Evolutionary conservation across 208 protist genomes (phyloP), one percentile per base, ranked within the genome.

Genomic region (Leishmania turanica): DNA sequence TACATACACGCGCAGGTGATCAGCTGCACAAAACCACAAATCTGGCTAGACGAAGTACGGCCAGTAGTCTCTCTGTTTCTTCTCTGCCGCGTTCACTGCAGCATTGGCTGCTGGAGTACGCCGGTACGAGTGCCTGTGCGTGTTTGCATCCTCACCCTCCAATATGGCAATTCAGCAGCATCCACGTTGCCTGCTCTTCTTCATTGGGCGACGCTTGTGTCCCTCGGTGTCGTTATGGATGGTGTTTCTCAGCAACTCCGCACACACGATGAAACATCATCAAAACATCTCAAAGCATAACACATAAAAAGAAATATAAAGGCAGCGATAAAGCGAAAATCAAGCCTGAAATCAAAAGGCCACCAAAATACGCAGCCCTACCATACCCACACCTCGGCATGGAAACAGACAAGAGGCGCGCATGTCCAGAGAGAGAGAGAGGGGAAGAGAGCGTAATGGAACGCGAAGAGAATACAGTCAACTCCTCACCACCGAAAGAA

Each of bases 271-370:
- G 5, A 31, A 64, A 9, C 21, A 56, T 24, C 56, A 78, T 42
- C 37, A 68, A 74, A 31, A 27, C 19, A 40, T 31, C 40, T 34
- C 31, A 27, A 70, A 56, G 17, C 27, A 42, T 54, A 68, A 27
- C 2, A 19, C 24, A 72, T 13, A 19, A 2, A 72, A 47, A 53
- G 40, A 51, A 21, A 78, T 34, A 40, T 27, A 37, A 74, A 80
- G 40, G 51, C 24, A 24, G 47, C 53, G 74, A 73, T 60, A 60
- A 80, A 11, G 54, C 75, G 72, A 64, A 40, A 75, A 21, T 31
- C 42, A 5, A 75, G 15, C 70, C 37, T 9, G 1, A 21, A 24
- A n/a, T 17, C 34, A 2, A 49, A 58, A 75, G 37, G 9, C 65
- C 3, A 70, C 3, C 34, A 24, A 42, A 70, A 54, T 5, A 24